These are phyloP conservation scores for Solanum okadae DNA, from an alignment of 257 asterid species.

Conservation along the genomic window DNA sequence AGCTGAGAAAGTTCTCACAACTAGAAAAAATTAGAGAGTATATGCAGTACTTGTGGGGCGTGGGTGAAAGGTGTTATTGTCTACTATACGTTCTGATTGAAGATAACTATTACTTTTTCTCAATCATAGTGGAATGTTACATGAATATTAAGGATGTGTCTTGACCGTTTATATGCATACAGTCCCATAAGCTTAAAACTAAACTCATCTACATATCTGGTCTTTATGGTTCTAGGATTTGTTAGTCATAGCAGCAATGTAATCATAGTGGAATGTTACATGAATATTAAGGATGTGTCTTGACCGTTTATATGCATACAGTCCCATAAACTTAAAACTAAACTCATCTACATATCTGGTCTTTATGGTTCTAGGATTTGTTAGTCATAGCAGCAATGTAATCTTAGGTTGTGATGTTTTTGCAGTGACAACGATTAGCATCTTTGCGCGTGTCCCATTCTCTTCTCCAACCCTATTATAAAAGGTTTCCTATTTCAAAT, in stretches of 20 bases:
- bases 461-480: conserved; percentile 73
- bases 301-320: background rate
- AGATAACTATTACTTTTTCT: background rate
- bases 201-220: background rate
- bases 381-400: background rate
- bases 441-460: conserved; percentile 95
- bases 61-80: background rate
- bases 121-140: background rate
- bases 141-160: background rate
- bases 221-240: background rate
- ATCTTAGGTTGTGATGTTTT: background rate
- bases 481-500: background rate
- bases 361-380: background rate
- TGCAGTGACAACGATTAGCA: conserved; percentile 27
- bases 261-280: background rate
- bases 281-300: background rate
- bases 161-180: background rate
- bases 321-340: background rate
- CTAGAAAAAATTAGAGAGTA: background rate
- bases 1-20: background rate
- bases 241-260: background rate
- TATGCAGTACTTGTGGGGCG: background rate
- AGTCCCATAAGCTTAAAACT: background rate
- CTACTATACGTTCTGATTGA: background rate
- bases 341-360: background rate